Evolutionary conservation across 73 alveolate genomes (phyloP).

Genomic region (Paraurostyla sp.): DNA sequence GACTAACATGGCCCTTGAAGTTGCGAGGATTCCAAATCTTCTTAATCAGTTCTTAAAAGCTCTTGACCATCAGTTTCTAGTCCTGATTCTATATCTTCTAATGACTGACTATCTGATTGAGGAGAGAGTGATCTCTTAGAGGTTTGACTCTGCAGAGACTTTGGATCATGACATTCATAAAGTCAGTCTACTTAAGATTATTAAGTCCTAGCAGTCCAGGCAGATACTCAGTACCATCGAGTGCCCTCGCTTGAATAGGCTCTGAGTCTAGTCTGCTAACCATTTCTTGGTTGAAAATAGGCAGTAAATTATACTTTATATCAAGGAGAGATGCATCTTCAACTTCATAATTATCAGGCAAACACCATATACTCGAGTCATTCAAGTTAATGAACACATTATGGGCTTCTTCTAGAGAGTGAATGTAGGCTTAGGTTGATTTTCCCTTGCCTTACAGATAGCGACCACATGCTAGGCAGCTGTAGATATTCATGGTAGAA

Average conservation of each 20-base stretch:
- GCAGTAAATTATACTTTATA: conserved; percentile 88
- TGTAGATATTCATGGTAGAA: conserved; percentile 92
- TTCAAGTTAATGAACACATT: conserved; percentile 89
- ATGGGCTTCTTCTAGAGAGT: conserved; percentile 93
- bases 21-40: conserved; percentile 98
- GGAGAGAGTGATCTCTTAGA: conserved; percentile 85
- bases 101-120: conserved; percentile 51
- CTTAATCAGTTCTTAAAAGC: conserved; percentile 93
- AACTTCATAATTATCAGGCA: conserved; percentile 97
- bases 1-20: conserved; percentile 97
- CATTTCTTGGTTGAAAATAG: conserved; percentile 83
- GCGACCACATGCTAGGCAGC: conserved; percentile 97
- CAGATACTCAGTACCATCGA: conserved; percentile 86
- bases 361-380: conserved; percentile 89
- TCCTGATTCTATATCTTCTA: conserved; percentile 35
- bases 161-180: conserved; percentile 94
- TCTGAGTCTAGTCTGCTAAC: conserved; percentile 78
- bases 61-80: conserved; percentile 73
- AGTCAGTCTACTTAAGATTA: conserved; percentile 95
- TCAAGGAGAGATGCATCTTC: conserved; percentile 90
- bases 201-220: conserved; percentile 96
- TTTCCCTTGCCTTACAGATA: conserved; percentile 96
- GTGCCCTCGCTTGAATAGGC: conserved; percentile 79
- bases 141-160: conserved; percentile 88
- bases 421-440: conserved; percentile 93